A percentile compares a stretch with the other conserved stretches of the same genome.
Conservation (phyloP, 345 rosid species). For the Boechera divaricarpa region DNA sequence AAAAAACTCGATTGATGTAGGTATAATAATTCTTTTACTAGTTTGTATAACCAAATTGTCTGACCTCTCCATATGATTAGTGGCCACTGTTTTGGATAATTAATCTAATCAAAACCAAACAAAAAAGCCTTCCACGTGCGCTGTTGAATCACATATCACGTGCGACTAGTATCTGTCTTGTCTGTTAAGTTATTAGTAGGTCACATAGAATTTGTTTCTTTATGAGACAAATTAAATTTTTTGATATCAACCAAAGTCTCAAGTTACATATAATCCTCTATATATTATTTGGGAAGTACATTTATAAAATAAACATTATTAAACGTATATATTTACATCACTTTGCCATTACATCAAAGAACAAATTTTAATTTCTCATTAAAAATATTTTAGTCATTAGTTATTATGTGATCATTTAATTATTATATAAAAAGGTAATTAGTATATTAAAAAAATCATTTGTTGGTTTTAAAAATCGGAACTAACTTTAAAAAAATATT, state of each 20-base stretch:
- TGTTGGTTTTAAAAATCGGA: too few species aligned
- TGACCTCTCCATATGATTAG: conserved; percentile 39
- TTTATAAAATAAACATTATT: too few species aligned
- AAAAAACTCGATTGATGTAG: conserved; percentile 11
- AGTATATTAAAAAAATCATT: too few species aligned
- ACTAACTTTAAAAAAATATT: too few species aligned
- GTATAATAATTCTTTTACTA: conserved; percentile 15
- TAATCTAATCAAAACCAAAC: conserved; percentile 13
- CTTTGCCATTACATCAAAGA: too few species aligned
- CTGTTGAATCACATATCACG: conserved; percentile 27
- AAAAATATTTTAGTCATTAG: too few species aligned
- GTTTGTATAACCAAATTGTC: conserved; percentile 7
- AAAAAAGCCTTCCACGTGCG: conserved; percentile 36
- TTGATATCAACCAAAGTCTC: neutral
- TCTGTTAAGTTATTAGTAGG: conserved; percentile 10
- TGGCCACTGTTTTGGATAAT: neutral
- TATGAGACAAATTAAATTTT: neutral
- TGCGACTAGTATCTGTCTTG: conserved; percentile 23
- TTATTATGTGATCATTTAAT: too few species aligned
- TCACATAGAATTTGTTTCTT: neutral
- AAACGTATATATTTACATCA: too few species aligned
- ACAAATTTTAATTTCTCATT: too few species aligned
- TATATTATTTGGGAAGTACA: too few species aligned
- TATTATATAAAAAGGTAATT: too few species aligned
- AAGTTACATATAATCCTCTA: too few species aligned